Conservation (phyloP, 805 yeast species). For the Candida germanica region DNA sequence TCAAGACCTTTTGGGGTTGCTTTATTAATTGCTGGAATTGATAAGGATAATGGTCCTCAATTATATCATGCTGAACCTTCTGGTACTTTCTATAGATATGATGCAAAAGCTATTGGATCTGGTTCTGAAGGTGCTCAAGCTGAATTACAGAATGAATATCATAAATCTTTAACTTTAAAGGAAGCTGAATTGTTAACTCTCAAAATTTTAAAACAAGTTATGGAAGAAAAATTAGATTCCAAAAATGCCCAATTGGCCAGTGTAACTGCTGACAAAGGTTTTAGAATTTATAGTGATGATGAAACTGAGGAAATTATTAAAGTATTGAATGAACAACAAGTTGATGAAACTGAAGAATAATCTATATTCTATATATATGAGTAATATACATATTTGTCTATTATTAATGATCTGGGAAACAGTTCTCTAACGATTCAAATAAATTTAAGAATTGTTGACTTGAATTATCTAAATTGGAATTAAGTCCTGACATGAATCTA, state of each 20-base stretch:
- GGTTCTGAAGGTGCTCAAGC: slow-evolving; percentile 99
- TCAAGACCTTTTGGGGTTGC: slow-evolving; percentile 99
- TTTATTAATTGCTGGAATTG: slow-evolving; percentile 89
- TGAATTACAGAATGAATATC: slow-evolving; percentile 95
- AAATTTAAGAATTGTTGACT: slow-evolving; percentile 43
- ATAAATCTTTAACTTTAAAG: slow-evolving; percentile 80
- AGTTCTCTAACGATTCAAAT: slow-evolving; percentile 40
- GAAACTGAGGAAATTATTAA: slow-evolving; percentile 81
- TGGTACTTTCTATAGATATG: slow-evolving; percentile 95
- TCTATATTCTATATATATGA: not conserved
- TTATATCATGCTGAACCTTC: slow-evolving; percentile 98
- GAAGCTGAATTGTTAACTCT: slow-evolving; percentile 91
- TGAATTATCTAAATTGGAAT: slow-evolving; percentile 8
- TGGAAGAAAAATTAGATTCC: slow-evolving; percentile 97
- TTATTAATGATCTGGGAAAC: slow-evolving; percentile 26
- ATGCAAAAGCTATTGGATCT: slow-evolving; percentile 98
- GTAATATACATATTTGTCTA: not conserved
- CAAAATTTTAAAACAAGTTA: slow-evolving; percentile 91
- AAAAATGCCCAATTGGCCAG: slow-evolving; percentile 93
- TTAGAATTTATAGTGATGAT: slow-evolving; percentile 77
- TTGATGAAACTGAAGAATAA: slow-evolving; percentile 19
- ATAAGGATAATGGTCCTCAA: slow-evolving; percentile 91
- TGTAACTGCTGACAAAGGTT: slow-evolving; percentile 84
- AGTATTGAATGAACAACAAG: slow-evolving; percentile 68
- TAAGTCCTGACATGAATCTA: slow-evolving; percentile 35